A percentile compares a stretch with the other conserved stretches of the same genome.
phyloP scores from a whole-genome alignment of 2,329 filamentous ascomycete genomes.

The Colletotrichum eleusines region DNA sequence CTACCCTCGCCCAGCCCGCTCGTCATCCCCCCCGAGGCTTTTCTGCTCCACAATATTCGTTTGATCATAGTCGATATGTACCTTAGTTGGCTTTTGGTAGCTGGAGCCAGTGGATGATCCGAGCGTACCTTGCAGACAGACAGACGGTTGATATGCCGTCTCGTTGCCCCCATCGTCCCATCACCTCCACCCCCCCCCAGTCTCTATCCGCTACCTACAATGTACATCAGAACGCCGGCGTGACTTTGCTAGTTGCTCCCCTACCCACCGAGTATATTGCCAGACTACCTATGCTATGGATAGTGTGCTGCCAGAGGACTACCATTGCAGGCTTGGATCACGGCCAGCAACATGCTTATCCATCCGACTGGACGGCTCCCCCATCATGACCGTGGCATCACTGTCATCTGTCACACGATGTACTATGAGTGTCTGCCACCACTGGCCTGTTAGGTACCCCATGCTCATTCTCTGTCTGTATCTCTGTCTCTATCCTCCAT shows the following conservation, averaged over 20 bases:
- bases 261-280: conserved; percentile 3
- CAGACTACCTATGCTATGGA: background rate
- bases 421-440: too few species aligned
- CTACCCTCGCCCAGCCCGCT: background rate
- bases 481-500: background rate
- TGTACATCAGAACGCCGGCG: background rate
- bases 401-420: background rate
- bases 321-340: background rate
- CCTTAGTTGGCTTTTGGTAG: background rate
- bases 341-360: background rate
- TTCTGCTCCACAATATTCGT: background rate
- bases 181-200: background rate
- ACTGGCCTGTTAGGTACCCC: too few species aligned
- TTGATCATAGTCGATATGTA: background rate
- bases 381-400: background rate
- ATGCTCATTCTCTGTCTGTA: background rate
- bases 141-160: background rate
- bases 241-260: background rate
- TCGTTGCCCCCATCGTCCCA: background rate
- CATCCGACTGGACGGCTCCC: conserved; percentile 6
- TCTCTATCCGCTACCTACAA: background rate
- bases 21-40: background rate
- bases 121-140: background rate
- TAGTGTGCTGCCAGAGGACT: background rate
- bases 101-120: background rate